phyloP scores from a whole-genome alignment of 2,329 filamentous ascomycete genomes.

The Paramyrothecium sp. region DNA sequence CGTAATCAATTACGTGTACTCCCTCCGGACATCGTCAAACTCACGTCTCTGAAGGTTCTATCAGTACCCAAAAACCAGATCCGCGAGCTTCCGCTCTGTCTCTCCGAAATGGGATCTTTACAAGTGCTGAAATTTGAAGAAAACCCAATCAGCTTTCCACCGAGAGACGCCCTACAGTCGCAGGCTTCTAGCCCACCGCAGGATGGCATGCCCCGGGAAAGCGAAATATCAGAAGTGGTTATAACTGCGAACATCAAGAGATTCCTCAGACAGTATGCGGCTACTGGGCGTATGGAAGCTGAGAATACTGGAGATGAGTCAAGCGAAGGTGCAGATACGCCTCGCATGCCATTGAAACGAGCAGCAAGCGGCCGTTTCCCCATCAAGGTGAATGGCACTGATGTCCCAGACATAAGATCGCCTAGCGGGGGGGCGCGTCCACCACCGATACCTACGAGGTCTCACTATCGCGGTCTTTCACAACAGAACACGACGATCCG shows the following conservation, averaged over 20 bases:
- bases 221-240: conserved; percentile 60
- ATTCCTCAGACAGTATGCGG: conserved; percentile 53
- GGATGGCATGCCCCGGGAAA: conserved; percentile 52
- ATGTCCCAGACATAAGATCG: conserved; percentile 66
- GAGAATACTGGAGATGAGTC: conserved; percentile 60
- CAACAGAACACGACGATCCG: conserved; percentile 65
- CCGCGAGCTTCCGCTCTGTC: conserved; percentile 75
- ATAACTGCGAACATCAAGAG: conserved; percentile 62
- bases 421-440: conserved; percentile 60
- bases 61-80: conserved; percentile 87
- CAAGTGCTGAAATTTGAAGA: conserved; percentile 88
- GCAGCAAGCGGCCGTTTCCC: conserved; percentile 65
- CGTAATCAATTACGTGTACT: conserved; percentile 79
- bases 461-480: conserved; percentile 75
- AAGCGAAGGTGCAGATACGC: conserved; percentile 78
- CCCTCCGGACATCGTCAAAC: conserved; percentile 74
- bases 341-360: conserved; percentile 65
- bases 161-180: conserved; percentile 64
- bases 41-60: conserved; percentile 85
- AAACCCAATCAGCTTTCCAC: conserved; percentile 81
- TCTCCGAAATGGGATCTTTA: conserved; percentile 87
- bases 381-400: conserved; percentile 71
- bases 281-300: conserved; percentile 50
- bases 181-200: conserved; percentile 55
- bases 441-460: conserved; percentile 73